Conservation (phyloP, 2,329 filamentous ascomycete genomes). For the Emmonsia crescens region DNA sequence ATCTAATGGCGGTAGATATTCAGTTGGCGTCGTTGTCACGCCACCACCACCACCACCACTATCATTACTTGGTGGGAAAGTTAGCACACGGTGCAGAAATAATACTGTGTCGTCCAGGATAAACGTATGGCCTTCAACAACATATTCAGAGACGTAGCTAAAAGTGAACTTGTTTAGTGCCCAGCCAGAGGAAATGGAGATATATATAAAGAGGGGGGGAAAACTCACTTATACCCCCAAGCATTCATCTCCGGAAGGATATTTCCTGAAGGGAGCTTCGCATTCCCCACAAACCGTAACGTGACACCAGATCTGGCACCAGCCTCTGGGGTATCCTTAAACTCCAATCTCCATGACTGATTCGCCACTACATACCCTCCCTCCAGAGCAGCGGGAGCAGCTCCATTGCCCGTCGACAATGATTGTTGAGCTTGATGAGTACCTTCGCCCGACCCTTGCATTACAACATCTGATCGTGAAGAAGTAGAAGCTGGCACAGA, state of each 20-base stretch:
- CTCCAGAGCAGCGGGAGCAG: conserved; percentile 5
- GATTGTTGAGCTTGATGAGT: neutral
- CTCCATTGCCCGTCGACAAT: neutral
- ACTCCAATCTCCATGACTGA: conserved; percentile 37
- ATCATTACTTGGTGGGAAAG: conserved; percentile 27
- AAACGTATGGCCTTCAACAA: conserved; percentile 47
- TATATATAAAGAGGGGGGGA: conserved; percentile 1
- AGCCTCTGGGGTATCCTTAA: conserved; percentile 40
- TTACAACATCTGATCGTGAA: conserved; percentile 25
- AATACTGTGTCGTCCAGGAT: conserved; percentile 48
- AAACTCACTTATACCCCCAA: conserved; percentile 43
- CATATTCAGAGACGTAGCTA: conserved; percentile 48
- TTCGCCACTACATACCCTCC: conserved; percentile 24
- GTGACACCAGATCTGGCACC: conserved; percentile 45
- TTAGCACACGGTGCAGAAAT: conserved; percentile 45
- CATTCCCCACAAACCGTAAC: conserved; percentile 41
- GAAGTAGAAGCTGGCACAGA: conserved; percentile 11
- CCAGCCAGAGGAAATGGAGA: neutral
- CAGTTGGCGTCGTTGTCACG: conserved; percentile 19
- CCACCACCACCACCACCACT: neutral
- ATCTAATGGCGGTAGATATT: conserved; percentile 32
- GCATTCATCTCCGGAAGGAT: conserved; percentile 41
- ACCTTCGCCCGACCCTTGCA: conserved; percentile 19
- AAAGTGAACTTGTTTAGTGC: conserved; percentile 2
- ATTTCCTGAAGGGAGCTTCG: conserved; percentile 39